Conservation (phyloP, 2,329 filamentous ascomycete species). For the Verticillium albo-atrum region DNA sequence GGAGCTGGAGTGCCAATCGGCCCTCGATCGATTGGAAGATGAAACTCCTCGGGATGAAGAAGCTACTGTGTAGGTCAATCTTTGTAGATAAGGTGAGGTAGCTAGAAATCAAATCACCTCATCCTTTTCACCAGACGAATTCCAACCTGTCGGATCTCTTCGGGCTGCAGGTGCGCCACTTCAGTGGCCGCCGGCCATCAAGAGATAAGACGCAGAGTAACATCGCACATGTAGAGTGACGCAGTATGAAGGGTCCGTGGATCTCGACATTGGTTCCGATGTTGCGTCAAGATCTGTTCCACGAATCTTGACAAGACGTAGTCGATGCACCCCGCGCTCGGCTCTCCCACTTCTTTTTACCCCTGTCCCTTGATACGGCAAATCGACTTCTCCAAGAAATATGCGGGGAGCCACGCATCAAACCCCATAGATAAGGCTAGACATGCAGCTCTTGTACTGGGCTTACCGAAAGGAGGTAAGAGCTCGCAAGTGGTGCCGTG, state of each 20-base stretch:
- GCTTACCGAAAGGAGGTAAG: neutral
- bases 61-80: neutral
- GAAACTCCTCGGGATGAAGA: constrained; percentile 8
- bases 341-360: neutral
- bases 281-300: neutral
- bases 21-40: constrained; percentile 65
- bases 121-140: neutral
- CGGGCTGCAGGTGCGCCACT: too few relatives aligned
- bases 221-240: neutral
- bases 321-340: neutral
- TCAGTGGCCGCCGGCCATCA: neutral
- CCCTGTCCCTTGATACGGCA: neutral
- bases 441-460: neutral
- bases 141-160: neutral
- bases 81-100: neutral
- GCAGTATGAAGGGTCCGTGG: neutral
- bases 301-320: neutral
- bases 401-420: neutral
- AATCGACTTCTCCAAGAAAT: neutral
- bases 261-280: too few relatives aligned
- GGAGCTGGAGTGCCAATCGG: constrained; percentile 67
- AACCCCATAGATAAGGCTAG: neutral
- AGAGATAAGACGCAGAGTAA: neutral
- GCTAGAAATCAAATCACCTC: neutral
- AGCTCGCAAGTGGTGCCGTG: neutral